A percentile compares a stretch with the other conserved stretches of the same genome.
Evolutionary conservation across 345 rosid genomes (phyloP).

Genomic region (Lagerstroemia speciosa): DNA sequence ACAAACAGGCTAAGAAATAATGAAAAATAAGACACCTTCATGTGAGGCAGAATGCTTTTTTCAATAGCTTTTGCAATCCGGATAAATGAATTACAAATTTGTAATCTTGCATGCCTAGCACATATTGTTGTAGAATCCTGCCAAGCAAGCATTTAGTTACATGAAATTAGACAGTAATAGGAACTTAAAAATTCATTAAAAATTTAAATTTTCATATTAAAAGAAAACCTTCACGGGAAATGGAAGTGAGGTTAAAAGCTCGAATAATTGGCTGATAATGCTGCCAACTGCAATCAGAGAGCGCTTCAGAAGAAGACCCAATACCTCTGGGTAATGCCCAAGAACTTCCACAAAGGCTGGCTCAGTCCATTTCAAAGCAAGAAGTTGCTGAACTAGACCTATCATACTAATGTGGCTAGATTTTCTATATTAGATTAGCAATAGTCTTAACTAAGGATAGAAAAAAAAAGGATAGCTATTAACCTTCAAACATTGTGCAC

Average conservation of each 20-base stretch:
- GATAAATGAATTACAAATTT: slow-evolving; percentile 83
- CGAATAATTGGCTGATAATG: slow-evolving; percentile 78
- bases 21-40: slow-evolving; percentile 52
- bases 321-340: slow-evolving; percentile 65
- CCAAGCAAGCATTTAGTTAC: slow-evolving; percentile 18
- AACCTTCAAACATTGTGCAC: slow-evolving; percentile 70
- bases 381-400: slow-evolving; percentile 86
- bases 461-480: slow-evolving; percentile 9
- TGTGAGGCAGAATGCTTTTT: slow-evolving; percentile 86
- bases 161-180: not conserved
- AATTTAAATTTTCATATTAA: not conserved
- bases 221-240: slow-evolving; percentile 55
- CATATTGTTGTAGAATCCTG: slow-evolving; percentile 79
- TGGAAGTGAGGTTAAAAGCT: slow-evolving; percentile 84
- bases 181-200: not conserved
- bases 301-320: slow-evolving; percentile 78
- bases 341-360: slow-evolving; percentile 71
- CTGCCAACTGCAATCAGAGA: slow-evolving; percentile 75
- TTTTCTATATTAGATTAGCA: slow-evolving; percentile 8
- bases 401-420: slow-evolving; percentile 18
- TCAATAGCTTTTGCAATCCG: slow-evolving; percentile 89
- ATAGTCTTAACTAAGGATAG: not conserved
- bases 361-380: slow-evolving; percentile 75
- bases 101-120: slow-evolving; percentile 80
- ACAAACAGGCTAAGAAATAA: not conserved